These are phyloP conservation scores for Pyrenophora seminiperda DNA, from an alignment of 2,329 filamentous ascomycete species.

Conservation along the genomic window DNA sequence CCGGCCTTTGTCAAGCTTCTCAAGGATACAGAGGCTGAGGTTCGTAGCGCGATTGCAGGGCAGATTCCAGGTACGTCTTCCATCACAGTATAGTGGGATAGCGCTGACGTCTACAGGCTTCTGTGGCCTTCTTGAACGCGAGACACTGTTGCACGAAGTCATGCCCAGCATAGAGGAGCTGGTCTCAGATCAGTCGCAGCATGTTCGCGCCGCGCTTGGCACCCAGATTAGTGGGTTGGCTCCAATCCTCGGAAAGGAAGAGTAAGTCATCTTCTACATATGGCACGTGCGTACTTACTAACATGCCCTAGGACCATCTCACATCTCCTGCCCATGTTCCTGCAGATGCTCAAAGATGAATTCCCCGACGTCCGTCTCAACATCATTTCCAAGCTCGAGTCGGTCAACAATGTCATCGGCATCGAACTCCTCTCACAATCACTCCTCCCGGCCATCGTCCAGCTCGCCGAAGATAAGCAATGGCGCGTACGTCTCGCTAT, in stretches of 20 bases:
- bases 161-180: conserved; percentile 96
- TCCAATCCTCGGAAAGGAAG: conserved; percentile 95
- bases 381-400: conserved; percentile 99
- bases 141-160: conserved; percentile 89
- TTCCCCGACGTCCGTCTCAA: conserved; percentile 97
- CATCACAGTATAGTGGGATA: conserved; percentile 7
- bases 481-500: conserved; percentile 98
- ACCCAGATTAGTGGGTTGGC: conserved; percentile 97
- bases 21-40: conserved; percentile 97
- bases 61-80: conserved; percentile 77
- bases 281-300: conserved; percentile 30
- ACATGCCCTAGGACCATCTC: conserved; percentile 75
- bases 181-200: conserved; percentile 93
- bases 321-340: conserved; percentile 96
- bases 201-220: conserved; percentile 91
- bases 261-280: conserved; percentile 63
- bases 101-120: conserved; percentile 67
- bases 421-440: conserved; percentile 97
- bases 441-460: conserved; percentile 93
- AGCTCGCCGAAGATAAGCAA: conserved; percentile 98
- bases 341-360: conserved; percentile 99
- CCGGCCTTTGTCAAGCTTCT: conserved; percentile 96
- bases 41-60: conserved; percentile 93
- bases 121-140: conserved; percentile 85
- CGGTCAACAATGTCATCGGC: conserved; percentile 97